These are phyloP conservation scores for Hordeum marinum DNA, from an alignment of 176 grass and related monocot genomes.

Conservation along the genomic window DNA sequence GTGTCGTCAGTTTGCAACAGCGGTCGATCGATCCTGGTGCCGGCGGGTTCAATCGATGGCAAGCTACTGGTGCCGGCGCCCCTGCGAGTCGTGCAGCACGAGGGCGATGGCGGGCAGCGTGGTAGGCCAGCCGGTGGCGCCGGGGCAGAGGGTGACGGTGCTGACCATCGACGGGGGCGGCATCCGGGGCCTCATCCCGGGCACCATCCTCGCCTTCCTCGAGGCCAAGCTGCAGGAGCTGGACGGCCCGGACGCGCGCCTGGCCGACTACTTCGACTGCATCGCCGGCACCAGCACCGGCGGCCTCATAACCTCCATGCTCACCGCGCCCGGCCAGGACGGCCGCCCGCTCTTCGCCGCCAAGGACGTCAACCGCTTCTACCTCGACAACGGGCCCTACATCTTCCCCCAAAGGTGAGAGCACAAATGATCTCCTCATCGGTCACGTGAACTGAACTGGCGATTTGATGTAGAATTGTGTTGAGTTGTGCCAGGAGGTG, in stretches of 20 bases:
- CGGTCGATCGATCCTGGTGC: no score
- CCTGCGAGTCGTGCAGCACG: conserved; percentile 14
- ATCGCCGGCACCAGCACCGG: conserved; percentile 60
- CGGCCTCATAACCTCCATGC: conserved; percentile 51
- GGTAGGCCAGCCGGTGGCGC: conserved; percentile 16
- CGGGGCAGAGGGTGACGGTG: conserved; percentile 35
- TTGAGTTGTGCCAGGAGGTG: background rate
- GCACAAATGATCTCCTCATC: background rate
- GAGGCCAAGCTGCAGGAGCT: conserved; percentile 33
- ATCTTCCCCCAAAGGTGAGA: conserved; percentile 37
- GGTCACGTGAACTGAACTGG: no score
- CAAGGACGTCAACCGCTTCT: conserved; percentile 38
- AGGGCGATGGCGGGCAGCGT: conserved; percentile 16
- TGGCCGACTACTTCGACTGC: conserved; percentile 61
- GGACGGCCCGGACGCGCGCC: conserved; percentile 27
- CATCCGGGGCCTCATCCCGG: conserved; percentile 42
- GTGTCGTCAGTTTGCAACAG: no score
- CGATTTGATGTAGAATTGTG: background rate
- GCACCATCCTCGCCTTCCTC: conserved; percentile 45
- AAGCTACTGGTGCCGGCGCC: conserved; percentile 5
- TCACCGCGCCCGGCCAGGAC: conserved; percentile 36
- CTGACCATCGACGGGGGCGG: conserved; percentile 45
- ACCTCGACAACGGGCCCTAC: conserved; percentile 28
- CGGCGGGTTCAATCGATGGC: background rate
- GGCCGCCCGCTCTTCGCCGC: conserved; percentile 45